Conservation (phyloP, 805 yeast species). For the Monosporozyma servazzii region DNA sequence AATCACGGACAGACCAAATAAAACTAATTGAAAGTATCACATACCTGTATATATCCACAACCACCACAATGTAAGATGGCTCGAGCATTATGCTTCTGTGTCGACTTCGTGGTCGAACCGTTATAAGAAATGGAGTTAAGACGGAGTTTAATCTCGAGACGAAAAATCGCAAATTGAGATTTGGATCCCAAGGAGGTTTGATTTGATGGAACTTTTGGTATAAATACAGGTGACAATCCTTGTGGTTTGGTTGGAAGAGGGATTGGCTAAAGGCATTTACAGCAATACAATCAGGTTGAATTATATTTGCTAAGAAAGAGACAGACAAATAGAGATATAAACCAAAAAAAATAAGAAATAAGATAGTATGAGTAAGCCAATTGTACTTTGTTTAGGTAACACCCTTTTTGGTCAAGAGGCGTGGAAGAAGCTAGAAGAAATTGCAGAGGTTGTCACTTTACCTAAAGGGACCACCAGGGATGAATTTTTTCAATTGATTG, state of each 20-base stretch:
- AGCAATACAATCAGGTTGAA: too few species aligned
- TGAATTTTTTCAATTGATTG: conserved; percentile 24
- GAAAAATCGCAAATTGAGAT: neutral
- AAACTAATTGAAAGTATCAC: neutral
- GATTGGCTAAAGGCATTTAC: too few species aligned
- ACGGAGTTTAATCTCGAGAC: neutral
- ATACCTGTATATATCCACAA: too few species aligned
- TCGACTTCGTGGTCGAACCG: neutral
- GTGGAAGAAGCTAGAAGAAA: conserved; percentile 47
- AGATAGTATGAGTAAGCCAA: conserved; percentile 34
- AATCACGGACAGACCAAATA: too few species aligned
- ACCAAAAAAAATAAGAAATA: neutral
- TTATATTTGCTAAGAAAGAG: too few species aligned
- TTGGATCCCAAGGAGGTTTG: neutral
- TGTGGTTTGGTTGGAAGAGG: too few species aligned
- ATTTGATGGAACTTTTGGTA: neutral
- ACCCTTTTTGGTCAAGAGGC: conserved; percentile 51
- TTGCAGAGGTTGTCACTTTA: conserved; percentile 41
- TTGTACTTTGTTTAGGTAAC: conserved; percentile 58
- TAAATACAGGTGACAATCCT: neutral
- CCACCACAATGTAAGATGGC: neutral
- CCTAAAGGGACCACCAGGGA: conserved; percentile 33
- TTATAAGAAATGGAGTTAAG: neutral
- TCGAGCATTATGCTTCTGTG: neutral
- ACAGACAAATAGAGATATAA: too few species aligned